Base-by-base conservation (phyloP, 441 rosid species). In the Rhodomyrtus psidioides region DNA sequence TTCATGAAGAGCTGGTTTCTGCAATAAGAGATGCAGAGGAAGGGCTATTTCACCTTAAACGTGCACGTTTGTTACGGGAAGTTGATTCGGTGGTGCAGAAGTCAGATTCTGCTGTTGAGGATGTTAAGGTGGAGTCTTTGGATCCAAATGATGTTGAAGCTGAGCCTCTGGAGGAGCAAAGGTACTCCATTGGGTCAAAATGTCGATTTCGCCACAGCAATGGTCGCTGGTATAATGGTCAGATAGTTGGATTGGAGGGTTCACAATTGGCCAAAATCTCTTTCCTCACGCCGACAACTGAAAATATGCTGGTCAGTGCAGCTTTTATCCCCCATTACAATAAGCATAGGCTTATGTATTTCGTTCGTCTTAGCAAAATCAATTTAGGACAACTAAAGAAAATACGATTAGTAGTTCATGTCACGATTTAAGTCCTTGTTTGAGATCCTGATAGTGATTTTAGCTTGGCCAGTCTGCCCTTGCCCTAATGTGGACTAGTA, bases 191-290 rank as follows among this genome's bases (percentile, higher is more conserved):
- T 75, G 98, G 97, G 83, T 93, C 96, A 21, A 93, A 90, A 91
- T 94, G 99, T 83, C 93, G 98, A 75, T 96, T 97, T 84, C 91
- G 95, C 26, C 88, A 93, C 85, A 90, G 75, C 10, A 91, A 97
- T 90, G 99, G 99, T 8, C 98, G 95, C 26, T 96, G 99, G 99
- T 97, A 97, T 90, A 91, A 94, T 87, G 99, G 98, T 89, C 93
- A 91, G 79, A 87, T 96, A 90, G 88, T 95, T 84, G 93, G 89
- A 55, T 86, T 93, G 88, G 93, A 91, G 70, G 93, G 91, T 34
- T 91, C 93, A 74, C 89, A 87, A 87, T 89, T 89, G 75, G 97
- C 95, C 4, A 97, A 93, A 94, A 88, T 96, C 83, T 87, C 96
- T 90, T 96, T 96, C 91, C 97, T 97, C 86, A 90, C 92, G 4